Percentiles rank a stretch among this genome's conserved stretches.
Conservation (phyloP, 345 rosid genomes). For the Microthlaspi erraticum region DNA sequence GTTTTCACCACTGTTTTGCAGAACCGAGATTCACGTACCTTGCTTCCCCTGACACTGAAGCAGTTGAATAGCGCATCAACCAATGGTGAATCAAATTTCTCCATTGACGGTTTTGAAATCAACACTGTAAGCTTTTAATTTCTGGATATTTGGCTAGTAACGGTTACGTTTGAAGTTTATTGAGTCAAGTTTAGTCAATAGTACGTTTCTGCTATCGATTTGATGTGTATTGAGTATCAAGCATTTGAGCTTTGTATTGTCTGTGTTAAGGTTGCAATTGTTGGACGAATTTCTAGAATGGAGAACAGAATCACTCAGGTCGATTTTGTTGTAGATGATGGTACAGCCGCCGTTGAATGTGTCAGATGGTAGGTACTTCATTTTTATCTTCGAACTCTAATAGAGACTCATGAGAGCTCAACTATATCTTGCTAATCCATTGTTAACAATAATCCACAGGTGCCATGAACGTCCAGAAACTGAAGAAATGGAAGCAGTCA, state of each 20-base stretch:
- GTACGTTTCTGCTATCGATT: neutral
- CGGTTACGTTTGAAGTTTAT: neutral
- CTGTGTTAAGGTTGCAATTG: constrained; percentile 57
- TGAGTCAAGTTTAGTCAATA: constrained; percentile 10
- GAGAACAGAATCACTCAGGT: constrained; percentile 78
- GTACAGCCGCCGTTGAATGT: constrained; percentile 86
- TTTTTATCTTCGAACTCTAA: neutral
- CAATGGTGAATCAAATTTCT: constrained; percentile 57
- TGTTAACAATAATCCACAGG: constrained; percentile 54
- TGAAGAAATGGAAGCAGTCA: constrained; percentile 72
- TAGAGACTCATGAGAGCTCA: neutral
- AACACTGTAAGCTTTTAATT: constrained; percentile 60
- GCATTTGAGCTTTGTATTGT: constrained; percentile 1
- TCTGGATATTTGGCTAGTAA: neutral
- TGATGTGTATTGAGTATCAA: too few species aligned
- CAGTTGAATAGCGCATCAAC: constrained; percentile 56
- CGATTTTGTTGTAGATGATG: constrained; percentile 74
- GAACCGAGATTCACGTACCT: constrained; percentile 62
- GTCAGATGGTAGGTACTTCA: constrained; percentile 71
- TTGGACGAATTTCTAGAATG: constrained; percentile 70
- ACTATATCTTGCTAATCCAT: constrained; percentile 11
- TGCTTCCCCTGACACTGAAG: constrained; percentile 75
- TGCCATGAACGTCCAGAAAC: constrained; percentile 77
- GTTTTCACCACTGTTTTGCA: constrained; percentile 38
- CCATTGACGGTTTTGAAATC: constrained; percentile 64